Conservation (phyloP, 345 rosid species). For the Pugionium dolabratum region DNA sequence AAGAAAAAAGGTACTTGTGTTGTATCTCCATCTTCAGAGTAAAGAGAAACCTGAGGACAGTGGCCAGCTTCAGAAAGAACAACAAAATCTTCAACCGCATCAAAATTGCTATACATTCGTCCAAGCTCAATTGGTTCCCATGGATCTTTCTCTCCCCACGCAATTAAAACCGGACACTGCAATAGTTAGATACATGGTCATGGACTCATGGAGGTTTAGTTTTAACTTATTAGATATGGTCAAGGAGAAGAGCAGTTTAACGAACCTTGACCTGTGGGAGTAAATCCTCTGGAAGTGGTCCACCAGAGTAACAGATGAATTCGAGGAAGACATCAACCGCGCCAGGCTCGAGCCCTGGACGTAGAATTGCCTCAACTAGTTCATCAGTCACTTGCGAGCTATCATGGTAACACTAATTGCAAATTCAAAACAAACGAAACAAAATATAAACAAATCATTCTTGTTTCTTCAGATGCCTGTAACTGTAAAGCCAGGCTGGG, state of each 20-base stretch:
- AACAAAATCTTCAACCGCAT: constrained; percentile 69
- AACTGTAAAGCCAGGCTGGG: background rate
- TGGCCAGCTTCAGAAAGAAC: constrained; percentile 80
- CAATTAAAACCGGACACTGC: constrained; percentile 86
- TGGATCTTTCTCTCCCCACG: constrained; percentile 97
- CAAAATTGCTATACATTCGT: constrained; percentile 56
- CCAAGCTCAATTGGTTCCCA: constrained; percentile 92
- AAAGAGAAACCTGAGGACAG: constrained; percentile 80
- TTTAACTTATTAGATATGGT: background rate
- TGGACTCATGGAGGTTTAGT: constrained; percentile 17
- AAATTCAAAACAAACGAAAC: constrained; percentile 10
- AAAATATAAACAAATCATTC: background rate
- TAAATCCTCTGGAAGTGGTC: constrained; percentile 91
- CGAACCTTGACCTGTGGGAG: constrained; percentile 71
- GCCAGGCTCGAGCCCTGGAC: constrained; percentile 92
- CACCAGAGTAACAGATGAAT: constrained; percentile 89
- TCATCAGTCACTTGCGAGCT: constrained; percentile 86
- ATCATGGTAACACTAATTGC: constrained; percentile 78
- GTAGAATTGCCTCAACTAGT: constrained; percentile 72
- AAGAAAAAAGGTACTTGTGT: background rate
- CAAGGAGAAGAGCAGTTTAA: constrained; percentile 24
- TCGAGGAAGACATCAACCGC: constrained; percentile 86
- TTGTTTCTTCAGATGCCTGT: background rate
- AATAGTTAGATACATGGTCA: background rate
- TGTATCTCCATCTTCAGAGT: background rate